Conservation (phyloP, 2,329 filamentous ascomycete genomes). For the Ophiostoma perfectum region DNA sequence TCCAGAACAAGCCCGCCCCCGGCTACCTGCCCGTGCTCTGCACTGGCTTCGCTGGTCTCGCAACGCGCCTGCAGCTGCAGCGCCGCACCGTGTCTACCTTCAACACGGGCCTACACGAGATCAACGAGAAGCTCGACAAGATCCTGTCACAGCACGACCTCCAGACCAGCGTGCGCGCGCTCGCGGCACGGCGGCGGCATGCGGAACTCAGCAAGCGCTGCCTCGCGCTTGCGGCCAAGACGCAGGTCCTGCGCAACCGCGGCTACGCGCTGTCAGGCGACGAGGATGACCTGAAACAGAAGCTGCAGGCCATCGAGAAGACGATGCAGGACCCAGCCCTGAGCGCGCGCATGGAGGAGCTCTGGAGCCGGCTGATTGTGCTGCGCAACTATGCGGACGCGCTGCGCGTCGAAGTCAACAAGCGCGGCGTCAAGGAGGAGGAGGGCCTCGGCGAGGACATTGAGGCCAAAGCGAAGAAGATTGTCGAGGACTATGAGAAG, state of each 20-base stretch:
- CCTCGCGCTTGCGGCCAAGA: constrained; percentile 68
- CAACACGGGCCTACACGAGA: constrained; percentile 68
- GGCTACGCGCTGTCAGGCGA: constrained; percentile 75
- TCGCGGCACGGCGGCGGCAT: constrained; percentile 68
- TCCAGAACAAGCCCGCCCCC: constrained; percentile 70
- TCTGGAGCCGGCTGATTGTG: constrained; percentile 76
- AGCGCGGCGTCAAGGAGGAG: constrained; percentile 52
- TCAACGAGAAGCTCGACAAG: constrained; percentile 67
- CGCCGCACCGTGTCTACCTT: constrained; percentile 63
- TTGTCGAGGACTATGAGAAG: constrained; percentile 75
- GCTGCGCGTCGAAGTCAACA: constrained; percentile 68
- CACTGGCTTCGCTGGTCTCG: constrained; percentile 66
- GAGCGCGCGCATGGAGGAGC: constrained; percentile 71
- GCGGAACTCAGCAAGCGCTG: constrained; percentile 67
- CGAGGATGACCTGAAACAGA: constrained; percentile 71
- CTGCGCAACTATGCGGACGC: constrained; percentile 67
- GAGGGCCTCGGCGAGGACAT: constrained; percentile 63
- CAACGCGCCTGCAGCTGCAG: constrained; percentile 67
- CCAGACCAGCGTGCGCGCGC: constrained; percentile 65
- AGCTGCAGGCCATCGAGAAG: constrained; percentile 63
- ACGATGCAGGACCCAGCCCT: constrained; percentile 69
- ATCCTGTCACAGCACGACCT: constrained; percentile 74
- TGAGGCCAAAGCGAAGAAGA: constrained; percentile 69
- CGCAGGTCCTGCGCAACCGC: constrained; percentile 73
- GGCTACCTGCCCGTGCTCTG: constrained; percentile 73